These are phyloP conservation scores for Melanogaster broomeanus DNA, from an alignment of 768 basidiomycete species.

Conservation along the genomic window DNA sequence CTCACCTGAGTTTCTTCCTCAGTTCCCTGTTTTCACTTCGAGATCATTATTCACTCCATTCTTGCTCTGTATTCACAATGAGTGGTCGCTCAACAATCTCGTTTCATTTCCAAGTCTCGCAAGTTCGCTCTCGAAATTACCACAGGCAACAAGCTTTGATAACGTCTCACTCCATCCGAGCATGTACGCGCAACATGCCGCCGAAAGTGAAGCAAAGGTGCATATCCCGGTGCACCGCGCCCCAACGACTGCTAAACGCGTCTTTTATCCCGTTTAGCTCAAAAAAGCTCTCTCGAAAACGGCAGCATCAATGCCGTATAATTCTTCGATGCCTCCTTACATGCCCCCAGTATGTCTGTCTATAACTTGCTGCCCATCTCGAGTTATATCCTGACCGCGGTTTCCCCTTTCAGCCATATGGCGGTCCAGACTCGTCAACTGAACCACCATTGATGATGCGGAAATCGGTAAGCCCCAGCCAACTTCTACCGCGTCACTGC, in stretches of 20 bases:
- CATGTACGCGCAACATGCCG: slow-evolving; percentile 67
- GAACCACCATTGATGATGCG: slow-evolving; percentile 59
- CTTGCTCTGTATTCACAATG: slow-evolving; percentile 27
- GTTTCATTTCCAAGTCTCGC: slow-evolving; percentile 76
- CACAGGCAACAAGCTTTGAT: slow-evolving; percentile 70
- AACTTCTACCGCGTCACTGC: not conserved
- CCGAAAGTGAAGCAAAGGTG: slow-evolving; percentile 79
- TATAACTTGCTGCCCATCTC: not conserved
- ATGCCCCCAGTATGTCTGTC: slow-evolving; percentile 38
- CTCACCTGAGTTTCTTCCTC: slow-evolving; percentile 11
- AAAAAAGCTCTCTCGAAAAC: slow-evolving; percentile 65
- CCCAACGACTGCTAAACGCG: slow-evolving; percentile 3
- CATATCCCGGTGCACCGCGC: slow-evolving; percentile 6
- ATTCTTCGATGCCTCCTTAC: slow-evolving; percentile 35
- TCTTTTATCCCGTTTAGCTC: slow-evolving; percentile 40
- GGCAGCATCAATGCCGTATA: slow-evolving; percentile 34
- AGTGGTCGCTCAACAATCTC: no score
- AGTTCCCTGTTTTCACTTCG: slow-evolving; percentile 10
- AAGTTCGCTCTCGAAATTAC: slow-evolving; percentile 64
- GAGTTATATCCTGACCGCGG: slow-evolving; percentile 9
- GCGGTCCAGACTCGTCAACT: slow-evolving; percentile 37
- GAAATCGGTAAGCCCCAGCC: slow-evolving; percentile 41
- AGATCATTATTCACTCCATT: slow-evolving; percentile 1
- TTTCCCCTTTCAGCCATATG: slow-evolving; percentile 32
- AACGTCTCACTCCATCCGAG: slow-evolving; percentile 65